These are phyloP conservation scores for Microbotryomycetes sp. DNA, from an alignment of 1,284 basidiomycete species.

Conservation along the genomic window DNA sequence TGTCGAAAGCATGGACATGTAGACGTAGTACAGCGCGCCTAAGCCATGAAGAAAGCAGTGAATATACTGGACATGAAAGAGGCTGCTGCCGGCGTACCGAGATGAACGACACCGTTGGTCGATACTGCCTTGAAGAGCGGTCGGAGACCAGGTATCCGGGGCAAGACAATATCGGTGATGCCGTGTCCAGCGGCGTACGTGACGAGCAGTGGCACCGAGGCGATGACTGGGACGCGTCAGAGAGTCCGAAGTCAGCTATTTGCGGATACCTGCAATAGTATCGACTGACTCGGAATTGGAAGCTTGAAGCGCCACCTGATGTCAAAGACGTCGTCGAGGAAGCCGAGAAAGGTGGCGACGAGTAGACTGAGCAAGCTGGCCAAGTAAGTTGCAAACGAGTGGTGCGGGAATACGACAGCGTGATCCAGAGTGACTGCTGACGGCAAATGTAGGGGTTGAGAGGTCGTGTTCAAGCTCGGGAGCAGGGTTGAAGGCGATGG, in stretches of 20 bases:
- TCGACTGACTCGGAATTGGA: conserved; percentile 61
- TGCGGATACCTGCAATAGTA: too few relatives aligned
- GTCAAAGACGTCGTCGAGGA: conserved; percentile 96
- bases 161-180: conserved; percentile 89
- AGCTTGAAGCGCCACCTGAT: conserved; percentile 98
- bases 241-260: neutral
- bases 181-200: conserved; percentile 94
- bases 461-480: conserved; percentile 74
- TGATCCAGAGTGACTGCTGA: conserved; percentile 2
- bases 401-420: conserved; percentile 27
- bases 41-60: neutral
- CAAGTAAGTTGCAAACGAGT: conserved; percentile 73
- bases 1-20: conserved; percentile 91
- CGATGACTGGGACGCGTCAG: conserved; percentile 54
- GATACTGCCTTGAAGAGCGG: conserved; percentile 47
- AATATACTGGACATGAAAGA: neutral
- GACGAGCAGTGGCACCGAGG: conserved; percentile 86
- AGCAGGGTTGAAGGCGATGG: conserved; percentile 63
- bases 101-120: conserved; percentile 57
- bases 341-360: conserved; percentile 87
- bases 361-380: conserved; percentile 84
- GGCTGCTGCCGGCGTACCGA: conserved; percentile 52
- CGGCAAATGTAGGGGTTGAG: conserved; percentile 7
- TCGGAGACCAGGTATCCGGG: conserved; percentile 49
- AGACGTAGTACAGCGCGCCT: conserved; percentile 93